Conservation (phyloP, 768 basidiomycete species). For the Suillus alpinus region DNA sequence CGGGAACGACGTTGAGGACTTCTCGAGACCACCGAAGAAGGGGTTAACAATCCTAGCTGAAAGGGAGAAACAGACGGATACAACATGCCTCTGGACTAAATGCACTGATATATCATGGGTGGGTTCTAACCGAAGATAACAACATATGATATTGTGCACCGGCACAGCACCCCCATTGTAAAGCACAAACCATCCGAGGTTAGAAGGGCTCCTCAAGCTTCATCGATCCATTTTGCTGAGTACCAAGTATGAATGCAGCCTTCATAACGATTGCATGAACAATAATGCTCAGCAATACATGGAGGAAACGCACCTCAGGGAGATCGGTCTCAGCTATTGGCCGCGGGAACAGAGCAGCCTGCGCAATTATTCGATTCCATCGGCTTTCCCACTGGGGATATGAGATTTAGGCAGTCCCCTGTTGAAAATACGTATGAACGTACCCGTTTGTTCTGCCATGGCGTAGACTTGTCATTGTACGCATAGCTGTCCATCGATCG, state of each 20-base stretch:
- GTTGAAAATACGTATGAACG: neutral
- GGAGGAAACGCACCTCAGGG: neutral
- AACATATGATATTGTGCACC: neutral
- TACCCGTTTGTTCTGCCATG: neutral
- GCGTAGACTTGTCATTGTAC: neutral
- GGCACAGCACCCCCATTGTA: neutral
- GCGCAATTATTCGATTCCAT: neutral
- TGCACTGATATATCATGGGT: too few relatives aligned
- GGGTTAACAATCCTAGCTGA: too few relatives aligned
- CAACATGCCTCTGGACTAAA: too few relatives aligned
- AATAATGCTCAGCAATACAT: neutral
- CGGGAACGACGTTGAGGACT: neutral
- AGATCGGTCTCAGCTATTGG: neutral
- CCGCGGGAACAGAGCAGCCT: neutral
- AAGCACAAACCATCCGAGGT: neutral
- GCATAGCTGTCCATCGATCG: neutral
- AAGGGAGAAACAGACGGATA: too few relatives aligned
- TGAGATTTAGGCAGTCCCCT: neutral
- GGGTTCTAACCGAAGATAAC: too few relatives aligned
- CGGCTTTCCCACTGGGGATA: neutral
- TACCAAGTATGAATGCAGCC: neutral
- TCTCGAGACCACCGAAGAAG: neutral
- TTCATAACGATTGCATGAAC: neutral
- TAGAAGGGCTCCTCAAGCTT: neutral
- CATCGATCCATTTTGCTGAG: neutral